Conservation (phyloP, 345 rosid species). For the Geranium brycei region DNA sequence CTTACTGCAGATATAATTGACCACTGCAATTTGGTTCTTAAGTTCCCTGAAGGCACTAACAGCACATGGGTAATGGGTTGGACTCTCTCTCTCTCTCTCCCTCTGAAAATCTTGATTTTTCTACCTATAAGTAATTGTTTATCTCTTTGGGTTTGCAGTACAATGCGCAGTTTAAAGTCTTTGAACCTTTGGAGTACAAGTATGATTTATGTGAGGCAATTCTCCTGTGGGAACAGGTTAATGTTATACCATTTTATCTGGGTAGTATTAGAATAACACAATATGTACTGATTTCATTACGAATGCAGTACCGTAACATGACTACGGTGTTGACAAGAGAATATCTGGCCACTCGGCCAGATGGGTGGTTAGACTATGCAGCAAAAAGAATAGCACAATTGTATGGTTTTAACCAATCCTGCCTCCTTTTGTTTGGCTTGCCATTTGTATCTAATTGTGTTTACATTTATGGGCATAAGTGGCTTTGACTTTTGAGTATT, state of each 20-base stretch:
- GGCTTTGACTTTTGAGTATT: not conserved
- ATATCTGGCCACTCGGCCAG: conserved; percentile 76
- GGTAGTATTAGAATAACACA: conserved; percentile 4
- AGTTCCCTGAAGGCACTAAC: conserved; percentile 88
- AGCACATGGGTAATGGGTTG: conserved; percentile 65
- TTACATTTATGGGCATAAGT: conserved; percentile 1
- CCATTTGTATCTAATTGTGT: not conserved
- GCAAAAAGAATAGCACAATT: conserved; percentile 84
- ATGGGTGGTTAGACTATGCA: conserved; percentile 94
- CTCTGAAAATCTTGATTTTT: not conserved
- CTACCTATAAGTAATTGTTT: conserved; percentile 3
- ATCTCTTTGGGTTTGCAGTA: conserved; percentile 37
- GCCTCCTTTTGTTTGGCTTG: not conserved
- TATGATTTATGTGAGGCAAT: conserved; percentile 83
- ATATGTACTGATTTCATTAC: conserved; percentile 16
- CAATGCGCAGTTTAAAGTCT: conserved; percentile 72
- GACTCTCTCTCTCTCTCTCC: conserved; percentile 8
- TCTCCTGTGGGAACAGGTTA: conserved; percentile 94
- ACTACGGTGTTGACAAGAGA: conserved; percentile 92
- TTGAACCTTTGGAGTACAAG: conserved; percentile 77
- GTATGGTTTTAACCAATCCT: conserved; percentile 29
- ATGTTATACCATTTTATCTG: conserved; percentile 9
- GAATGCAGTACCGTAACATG: conserved; percentile 86
- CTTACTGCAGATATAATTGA: conserved; percentile 56
- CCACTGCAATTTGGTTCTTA: conserved; percentile 70